Conservation (phyloP, 345 rosid genomes). For the Brassica cretica region DNA sequence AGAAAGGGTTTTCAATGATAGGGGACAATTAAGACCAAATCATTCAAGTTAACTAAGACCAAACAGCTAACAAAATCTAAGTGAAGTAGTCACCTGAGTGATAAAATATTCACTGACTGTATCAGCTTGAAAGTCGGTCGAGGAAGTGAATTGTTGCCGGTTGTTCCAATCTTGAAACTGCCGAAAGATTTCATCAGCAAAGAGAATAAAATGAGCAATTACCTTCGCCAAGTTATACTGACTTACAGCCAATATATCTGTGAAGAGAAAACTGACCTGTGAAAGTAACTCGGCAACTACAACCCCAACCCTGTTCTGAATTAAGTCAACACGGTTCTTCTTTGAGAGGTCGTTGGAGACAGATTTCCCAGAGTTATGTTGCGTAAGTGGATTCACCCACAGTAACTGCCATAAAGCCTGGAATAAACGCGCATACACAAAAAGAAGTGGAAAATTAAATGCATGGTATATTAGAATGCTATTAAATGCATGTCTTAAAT, state of each 20-base stretch:
- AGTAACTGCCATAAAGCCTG: conserved; percentile 97
- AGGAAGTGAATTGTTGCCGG: conserved; percentile 71
- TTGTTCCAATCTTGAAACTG: conserved; percentile 99
- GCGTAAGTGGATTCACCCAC: conserved; percentile 71
- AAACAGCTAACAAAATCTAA: conserved; percentile 19
- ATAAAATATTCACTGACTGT: conserved; percentile 80
- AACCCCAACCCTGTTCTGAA: conserved; percentile 70
- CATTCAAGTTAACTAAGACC: neutral
- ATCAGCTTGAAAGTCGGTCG: conserved; percentile 91
- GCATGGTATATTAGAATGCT: neutral
- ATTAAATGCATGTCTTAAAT: neutral
- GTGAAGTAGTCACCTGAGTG: conserved; percentile 72
- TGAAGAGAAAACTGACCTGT: conserved; percentile 51
- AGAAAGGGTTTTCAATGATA: conserved; percentile 27
- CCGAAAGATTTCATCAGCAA: conserved; percentile 23
- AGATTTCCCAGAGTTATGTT: conserved; percentile 54
- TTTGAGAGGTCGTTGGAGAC: conserved; percentile 41
- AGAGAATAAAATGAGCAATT: conserved; percentile 22
- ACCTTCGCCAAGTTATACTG: conserved; percentile 27
- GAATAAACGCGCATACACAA: conserved; percentile 4
- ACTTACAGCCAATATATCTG: conserved; percentile 11
- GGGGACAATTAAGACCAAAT: conserved; percentile 5
- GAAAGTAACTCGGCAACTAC: conserved; percentile 88
- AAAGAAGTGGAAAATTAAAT: neutral
- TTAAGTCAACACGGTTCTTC: conserved; percentile 57